Evolutionary conservation across 441 rosid genomes (phyloP).

Genomic region (Gossypium schwendimanii): DNA sequence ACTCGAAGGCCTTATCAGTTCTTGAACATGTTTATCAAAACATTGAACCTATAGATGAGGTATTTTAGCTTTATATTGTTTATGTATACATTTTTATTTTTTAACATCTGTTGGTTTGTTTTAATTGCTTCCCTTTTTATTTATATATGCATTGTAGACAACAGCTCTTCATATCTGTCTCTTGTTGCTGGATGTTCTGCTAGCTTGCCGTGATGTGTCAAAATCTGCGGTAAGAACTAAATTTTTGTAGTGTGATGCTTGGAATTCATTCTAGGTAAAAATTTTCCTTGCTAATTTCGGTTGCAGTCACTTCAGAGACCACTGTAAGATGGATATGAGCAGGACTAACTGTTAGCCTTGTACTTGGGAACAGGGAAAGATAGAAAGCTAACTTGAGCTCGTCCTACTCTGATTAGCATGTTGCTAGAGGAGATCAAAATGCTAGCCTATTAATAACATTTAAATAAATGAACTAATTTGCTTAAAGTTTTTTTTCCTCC

Average conservation of each 20-base stretch:
- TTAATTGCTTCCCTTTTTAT: slow-evolving; percentile 21
- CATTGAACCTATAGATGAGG: slow-evolving; percentile 89
- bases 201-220: slow-evolving; percentile 75
- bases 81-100: background rate
- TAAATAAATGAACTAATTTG: background rate
- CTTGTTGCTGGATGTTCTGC: slow-evolving; percentile 71
- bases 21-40: slow-evolving; percentile 71
- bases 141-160: slow-evolving; percentile 73
- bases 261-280: background rate
- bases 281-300: background rate
- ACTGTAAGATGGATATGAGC: background rate
- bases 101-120: slow-evolving; percentile 1
- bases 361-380: background rate
- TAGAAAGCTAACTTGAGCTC: background rate
- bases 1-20: slow-evolving; percentile 67
- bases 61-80: slow-evolving; percentile 20
- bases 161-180: slow-evolving; percentile 80
- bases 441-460: background rate
- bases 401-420: background rate
- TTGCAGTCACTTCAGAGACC: background rate
- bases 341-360: slow-evolving; percentile 2
- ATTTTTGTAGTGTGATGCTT: background rate
- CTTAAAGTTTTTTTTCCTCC: background rate
- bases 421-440: background rate
- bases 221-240: slow-evolving; percentile 66